Evolutionary conservation across 306 rosid species (phyloP).

Genomic region (Cicer bijugum): DNA sequence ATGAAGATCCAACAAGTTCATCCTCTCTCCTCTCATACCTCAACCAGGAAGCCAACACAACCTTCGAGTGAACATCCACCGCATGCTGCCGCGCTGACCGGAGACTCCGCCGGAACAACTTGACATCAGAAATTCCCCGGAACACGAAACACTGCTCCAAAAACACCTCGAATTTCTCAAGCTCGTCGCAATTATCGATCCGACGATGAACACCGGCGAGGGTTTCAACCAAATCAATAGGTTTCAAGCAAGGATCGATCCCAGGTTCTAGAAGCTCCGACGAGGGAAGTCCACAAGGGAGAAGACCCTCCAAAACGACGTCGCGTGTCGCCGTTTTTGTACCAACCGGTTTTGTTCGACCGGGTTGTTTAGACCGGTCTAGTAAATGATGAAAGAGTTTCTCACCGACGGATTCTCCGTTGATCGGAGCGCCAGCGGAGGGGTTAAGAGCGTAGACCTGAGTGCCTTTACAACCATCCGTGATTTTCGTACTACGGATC

Average conservation of each 20-base stretch:
- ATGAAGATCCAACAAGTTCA: slow-evolving; percentile 62
- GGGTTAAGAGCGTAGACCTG: slow-evolving; percentile 72
- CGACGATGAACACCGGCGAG: slow-evolving; percentile 58
- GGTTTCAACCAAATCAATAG: slow-evolving; percentile 58
- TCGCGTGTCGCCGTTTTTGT: slow-evolving; percentile 42
- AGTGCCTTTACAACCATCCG: slow-evolving; percentile 77
- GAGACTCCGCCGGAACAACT: slow-evolving; percentile 72
- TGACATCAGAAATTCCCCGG: slow-evolving; percentile 58
- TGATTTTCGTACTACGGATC: slow-evolving; percentile 78
- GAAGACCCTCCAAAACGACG: slow-evolving; percentile 51
- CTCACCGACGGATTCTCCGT: slow-evolving; percentile 49
- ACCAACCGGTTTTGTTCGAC: slow-evolving; percentile 56
- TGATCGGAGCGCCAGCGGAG: slow-evolving; percentile 33
- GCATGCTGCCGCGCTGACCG: slow-evolving; percentile 75
- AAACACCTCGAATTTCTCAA: slow-evolving; percentile 53
- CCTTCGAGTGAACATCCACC: slow-evolving; percentile 65
- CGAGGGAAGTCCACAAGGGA: slow-evolving; percentile 69
- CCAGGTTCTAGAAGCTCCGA: slow-evolving; percentile 67
- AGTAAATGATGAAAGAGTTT: slow-evolving; percentile 60
- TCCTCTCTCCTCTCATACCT: slow-evolving; percentile 83
- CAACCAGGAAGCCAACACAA: slow-evolving; percentile 74
- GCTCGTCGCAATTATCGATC: slow-evolving; percentile 53
- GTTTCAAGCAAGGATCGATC: slow-evolving; percentile 58
- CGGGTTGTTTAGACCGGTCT: slow-evolving; percentile 52
- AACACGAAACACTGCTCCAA: slow-evolving; percentile 68